phyloP scores from a whole-genome alignment of 176 grass and related monocot genomes.

The Oryza rufipogon region DNA sequence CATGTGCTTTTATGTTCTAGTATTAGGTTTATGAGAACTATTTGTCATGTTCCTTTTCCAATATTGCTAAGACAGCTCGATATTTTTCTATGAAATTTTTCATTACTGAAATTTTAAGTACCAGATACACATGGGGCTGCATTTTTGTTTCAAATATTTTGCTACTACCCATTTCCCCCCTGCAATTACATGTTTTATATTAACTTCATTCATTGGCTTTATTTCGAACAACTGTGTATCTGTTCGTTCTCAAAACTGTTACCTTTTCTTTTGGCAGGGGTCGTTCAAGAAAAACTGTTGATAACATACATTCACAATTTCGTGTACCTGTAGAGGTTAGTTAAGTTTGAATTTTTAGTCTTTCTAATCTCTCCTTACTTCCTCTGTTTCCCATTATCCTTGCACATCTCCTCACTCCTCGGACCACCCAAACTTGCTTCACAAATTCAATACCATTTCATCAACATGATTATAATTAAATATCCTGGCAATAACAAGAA shows the following conservation, averaged over 20 bases:
- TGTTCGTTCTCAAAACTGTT: slow-evolving; percentile 25
- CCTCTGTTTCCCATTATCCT: neutral
- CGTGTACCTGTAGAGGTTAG: slow-evolving; percentile 72
- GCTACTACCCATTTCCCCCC: neutral
- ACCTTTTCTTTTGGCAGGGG: slow-evolving; percentile 48
- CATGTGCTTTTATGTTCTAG: neutral
- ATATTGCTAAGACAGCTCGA: neutral
- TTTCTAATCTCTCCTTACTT: neutral
- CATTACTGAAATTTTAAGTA: neutral
- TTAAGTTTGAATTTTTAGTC: neutral
- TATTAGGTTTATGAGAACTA: neutral
- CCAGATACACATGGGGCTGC: neutral
- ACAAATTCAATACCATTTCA: neutral
- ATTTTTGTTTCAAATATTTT: neutral
- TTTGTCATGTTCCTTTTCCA: neutral
- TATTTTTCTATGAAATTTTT: neutral
- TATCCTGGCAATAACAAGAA: neutral
- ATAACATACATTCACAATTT: slow-evolving; percentile 63
- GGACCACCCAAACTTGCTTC: neutral
- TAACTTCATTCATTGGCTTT: slow-evolving; percentile 17
- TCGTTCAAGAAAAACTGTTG: slow-evolving; percentile 62
- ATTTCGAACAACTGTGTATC: neutral
- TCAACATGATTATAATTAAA: neutral
- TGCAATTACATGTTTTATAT: slow-evolving; percentile 10
- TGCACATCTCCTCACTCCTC: neutral